Evolutionary conservation across 2,329 filamentous ascomycete genomes (phyloP).

Genomic region (Rhinocladiella similis): DNA sequence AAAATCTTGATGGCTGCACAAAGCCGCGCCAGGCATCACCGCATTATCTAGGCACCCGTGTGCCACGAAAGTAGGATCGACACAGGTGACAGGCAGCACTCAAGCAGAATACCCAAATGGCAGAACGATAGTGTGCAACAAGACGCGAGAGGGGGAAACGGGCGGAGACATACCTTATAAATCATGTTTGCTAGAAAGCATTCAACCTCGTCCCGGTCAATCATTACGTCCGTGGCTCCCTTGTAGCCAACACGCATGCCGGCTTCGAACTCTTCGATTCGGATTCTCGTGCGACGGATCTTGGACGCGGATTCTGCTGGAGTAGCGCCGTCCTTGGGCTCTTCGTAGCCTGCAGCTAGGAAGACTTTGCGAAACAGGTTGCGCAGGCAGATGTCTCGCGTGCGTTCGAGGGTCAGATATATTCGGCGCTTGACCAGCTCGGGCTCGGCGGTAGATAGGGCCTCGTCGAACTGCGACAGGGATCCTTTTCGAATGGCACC

Average conservation of each 20-base stretch:
- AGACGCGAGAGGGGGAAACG: background rate
- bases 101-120: background rate
- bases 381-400: constrained; percentile 85
- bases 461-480: constrained; percentile 78
- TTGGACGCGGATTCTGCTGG: constrained; percentile 31
- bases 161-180: constrained; percentile 72
- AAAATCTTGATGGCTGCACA: too few species aligned
- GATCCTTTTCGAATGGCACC: constrained; percentile 79
- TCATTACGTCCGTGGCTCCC: constrained; percentile 50
- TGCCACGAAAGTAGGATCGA: background rate
- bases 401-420: constrained; percentile 89
- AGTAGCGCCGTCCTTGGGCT: constrained; percentile 67
- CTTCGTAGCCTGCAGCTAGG: constrained; percentile 77
- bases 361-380: constrained; percentile 94
- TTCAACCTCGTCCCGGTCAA: constrained; percentile 92
- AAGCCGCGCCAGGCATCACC: constrained; percentile 9
- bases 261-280: constrained; percentile 79
- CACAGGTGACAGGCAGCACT: background rate
- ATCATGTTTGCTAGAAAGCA: constrained; percentile 95
- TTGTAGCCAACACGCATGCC: constrained; percentile 74
- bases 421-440: constrained; percentile 91
- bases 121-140: constrained; percentile 16
- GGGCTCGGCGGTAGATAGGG: constrained; percentile 78
- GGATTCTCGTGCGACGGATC: constrained; percentile 70
- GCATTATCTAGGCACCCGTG: constrained; percentile 17